These are phyloP conservation scores for Neurospora sp. DNA, from an alignment of 495 filamentous ascomycete genomes.

Conservation along the genomic window DNA sequence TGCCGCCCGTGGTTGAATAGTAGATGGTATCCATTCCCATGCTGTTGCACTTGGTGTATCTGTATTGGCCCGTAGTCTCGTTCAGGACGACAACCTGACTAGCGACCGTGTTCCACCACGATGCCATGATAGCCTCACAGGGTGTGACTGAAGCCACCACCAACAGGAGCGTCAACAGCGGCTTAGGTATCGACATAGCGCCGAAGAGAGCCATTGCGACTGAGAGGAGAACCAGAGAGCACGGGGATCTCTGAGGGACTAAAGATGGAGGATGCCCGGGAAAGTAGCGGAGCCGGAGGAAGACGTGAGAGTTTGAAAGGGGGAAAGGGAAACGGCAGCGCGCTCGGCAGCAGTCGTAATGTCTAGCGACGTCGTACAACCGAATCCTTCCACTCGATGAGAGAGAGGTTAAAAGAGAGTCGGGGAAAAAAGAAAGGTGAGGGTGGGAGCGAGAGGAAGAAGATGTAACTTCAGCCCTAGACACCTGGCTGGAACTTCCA, in stretches of 20 bases:
- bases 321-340: background rate
- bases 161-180: conserved; percentile 12
- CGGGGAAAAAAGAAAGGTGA: background rate
- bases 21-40: conserved; percentile 13
- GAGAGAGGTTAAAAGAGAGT: background rate
- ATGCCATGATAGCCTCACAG: conserved; percentile 16
- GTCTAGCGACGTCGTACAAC: background rate
- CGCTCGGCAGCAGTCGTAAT: background rate
- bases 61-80: conserved; percentile 20
- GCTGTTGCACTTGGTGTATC: conserved; percentile 27
- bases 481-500: background rate
- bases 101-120: conserved; percentile 22
- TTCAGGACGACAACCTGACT: conserved; percentile 29
- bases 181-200: conserved; percentile 7
- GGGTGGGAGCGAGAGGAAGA: background rate
- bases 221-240: background rate
- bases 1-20: conserved; percentile 13
- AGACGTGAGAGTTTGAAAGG: background rate
- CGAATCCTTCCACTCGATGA: background rate
- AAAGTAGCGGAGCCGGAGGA: background rate
- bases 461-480: background rate
- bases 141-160: conserved; percentile 13
- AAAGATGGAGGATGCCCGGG: background rate
- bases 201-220: background rate
- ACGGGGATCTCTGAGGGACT: background rate